Conservation (phyloP, 129 eudicot species). For the Tagetes patula region DNA sequence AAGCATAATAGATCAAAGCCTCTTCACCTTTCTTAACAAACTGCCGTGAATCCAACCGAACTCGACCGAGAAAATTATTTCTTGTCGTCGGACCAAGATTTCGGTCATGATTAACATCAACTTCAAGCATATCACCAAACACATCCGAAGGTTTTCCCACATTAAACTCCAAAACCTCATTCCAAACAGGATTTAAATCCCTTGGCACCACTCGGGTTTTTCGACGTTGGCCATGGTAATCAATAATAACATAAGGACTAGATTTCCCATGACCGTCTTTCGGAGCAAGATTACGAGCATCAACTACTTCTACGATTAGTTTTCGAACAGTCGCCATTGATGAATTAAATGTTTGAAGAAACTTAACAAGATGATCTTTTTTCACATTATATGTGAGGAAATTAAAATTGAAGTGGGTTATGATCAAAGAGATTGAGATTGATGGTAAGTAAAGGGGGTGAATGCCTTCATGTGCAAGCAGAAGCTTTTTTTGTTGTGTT, state of each 20-base stretch:
- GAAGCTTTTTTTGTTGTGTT: slow-evolving; percentile 18
- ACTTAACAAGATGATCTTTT: neutral
- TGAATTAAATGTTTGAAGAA: neutral
- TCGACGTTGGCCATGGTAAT: slow-evolving; percentile 72
- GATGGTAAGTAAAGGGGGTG: slow-evolving; percentile 38
- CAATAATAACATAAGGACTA: slow-evolving; percentile 75
- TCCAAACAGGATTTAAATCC: slow-evolving; percentile 84
- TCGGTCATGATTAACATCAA: slow-evolving; percentile 69
- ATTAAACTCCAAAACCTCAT: slow-evolving; percentile 70
- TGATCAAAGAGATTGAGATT: slow-evolving; percentile 1
- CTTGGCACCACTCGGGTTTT: slow-evolving; percentile 62
- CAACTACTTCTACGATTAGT: slow-evolving; percentile 70
- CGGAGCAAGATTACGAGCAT: slow-evolving; percentile 59
- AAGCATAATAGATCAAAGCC: slow-evolving; percentile 72
- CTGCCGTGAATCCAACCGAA: slow-evolving; percentile 63
- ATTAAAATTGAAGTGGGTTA: neutral
- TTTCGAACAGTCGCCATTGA: slow-evolving; percentile 56
- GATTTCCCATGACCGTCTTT: slow-evolving; percentile 88
- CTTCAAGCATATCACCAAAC: slow-evolving; percentile 82
- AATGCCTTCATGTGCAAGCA: slow-evolving; percentile 76
- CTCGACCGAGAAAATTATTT: slow-evolving; percentile 77
- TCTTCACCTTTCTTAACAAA: slow-evolving; percentile 92
- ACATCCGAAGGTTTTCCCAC: slow-evolving; percentile 71
- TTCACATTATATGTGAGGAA: slow-evolving; percentile 9
- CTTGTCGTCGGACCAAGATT: slow-evolving; percentile 72